Conservation (phyloP, 345 rosid species). For the Salix caprea region DNA sequence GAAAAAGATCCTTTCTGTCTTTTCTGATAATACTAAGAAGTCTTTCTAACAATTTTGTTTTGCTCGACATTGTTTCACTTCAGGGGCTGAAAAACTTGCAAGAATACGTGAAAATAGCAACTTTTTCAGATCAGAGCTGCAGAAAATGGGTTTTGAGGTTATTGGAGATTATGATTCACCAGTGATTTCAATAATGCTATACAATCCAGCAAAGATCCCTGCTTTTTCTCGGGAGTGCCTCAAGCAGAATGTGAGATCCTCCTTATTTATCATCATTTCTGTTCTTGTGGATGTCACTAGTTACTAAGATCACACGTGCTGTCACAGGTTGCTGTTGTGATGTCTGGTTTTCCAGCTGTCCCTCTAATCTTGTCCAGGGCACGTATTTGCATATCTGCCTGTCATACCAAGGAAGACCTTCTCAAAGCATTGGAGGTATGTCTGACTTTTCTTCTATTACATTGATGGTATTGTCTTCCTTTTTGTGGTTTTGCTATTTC, state of each 20-base stretch:
- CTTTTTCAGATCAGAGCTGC: conserved; percentile 86
- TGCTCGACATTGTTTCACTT: not conserved
- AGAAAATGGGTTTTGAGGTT: conserved; percentile 95
- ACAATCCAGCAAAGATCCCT: conserved; percentile 92
- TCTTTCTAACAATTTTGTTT: not conserved
- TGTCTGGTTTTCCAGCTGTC: conserved; percentile 18
- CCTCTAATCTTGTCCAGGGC: conserved; percentile 70
- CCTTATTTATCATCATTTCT: not conserved
- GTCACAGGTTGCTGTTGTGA: conserved; percentile 19
- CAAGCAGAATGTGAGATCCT: conserved; percentile 51
- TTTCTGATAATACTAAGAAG: not conserved
- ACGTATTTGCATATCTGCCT: conserved; percentile 76
- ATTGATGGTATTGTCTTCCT: not conserved
- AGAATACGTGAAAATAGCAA: conserved; percentile 90
- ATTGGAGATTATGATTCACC: conserved; percentile 97
- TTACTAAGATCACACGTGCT: not conserved
- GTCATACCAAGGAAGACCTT: conserved; percentile 70
- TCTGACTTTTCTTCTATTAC: not conserved
- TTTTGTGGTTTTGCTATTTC: not conserved
- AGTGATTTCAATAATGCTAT: conserved; percentile 98
- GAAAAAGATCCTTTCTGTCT: not conserved
- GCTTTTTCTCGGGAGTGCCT: conserved; percentile 94
- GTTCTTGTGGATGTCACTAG: not conserved
- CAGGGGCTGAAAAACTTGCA: conserved; percentile 90
- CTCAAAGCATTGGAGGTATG: conserved; percentile 62